Evolutionary conservation across 1,284 basidiomycete species (phyloP), one percentile per base, ranked within the genome.

Genomic region (Malassezia slooffiae): DNA sequence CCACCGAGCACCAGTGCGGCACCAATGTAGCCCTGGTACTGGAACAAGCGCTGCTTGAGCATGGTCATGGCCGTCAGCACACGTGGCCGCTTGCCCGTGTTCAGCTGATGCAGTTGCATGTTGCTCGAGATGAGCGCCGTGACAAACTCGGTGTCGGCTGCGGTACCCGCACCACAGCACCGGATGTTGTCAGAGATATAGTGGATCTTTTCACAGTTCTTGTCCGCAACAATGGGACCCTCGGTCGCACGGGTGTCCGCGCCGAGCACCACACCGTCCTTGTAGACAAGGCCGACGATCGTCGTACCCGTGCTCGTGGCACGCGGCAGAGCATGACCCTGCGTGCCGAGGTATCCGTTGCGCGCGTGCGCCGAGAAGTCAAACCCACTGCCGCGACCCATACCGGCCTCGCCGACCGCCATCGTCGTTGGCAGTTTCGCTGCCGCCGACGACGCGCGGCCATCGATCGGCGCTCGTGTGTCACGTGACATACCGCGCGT

Each of bases 121-220:
- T 69, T 69, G 51, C 44, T 50, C 22, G 55, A 58, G 38, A 67
- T 69, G 38, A 67, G 47, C 34, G 56, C 54, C 10, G 68, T 70
- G 16, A 70, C 85, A 70, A 91, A 93, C 72, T 96, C 91, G 1
- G 90, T 95, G 70, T 96, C 91, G 10, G 91, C 91, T 17, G 93
- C 91, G 3, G 93, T 97, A 47, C 93, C 91, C 3, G 93, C 93
- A 66, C 93, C 93, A 70, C 91, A 96, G 76, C 93, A 99, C 45
- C 91, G 79, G 58, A 99, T 97, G 47, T 57, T 60, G 37, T 63
- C 59, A 17, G 58, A 51, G 20, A 69, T 58, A 55, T 85, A 97
- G 73, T 99, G 93, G 65, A 99, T 99, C 88, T 97, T 97, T 75
- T 96, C 91, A 72, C 91, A 97, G 74, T 96, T 96, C 80, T 96